A percentile compares a stretch with the other conserved stretches of the same genome.
Evolutionary conservation across 176 grass and related monocot species (phyloP).

Genomic region (Carex littledalei): DNA sequence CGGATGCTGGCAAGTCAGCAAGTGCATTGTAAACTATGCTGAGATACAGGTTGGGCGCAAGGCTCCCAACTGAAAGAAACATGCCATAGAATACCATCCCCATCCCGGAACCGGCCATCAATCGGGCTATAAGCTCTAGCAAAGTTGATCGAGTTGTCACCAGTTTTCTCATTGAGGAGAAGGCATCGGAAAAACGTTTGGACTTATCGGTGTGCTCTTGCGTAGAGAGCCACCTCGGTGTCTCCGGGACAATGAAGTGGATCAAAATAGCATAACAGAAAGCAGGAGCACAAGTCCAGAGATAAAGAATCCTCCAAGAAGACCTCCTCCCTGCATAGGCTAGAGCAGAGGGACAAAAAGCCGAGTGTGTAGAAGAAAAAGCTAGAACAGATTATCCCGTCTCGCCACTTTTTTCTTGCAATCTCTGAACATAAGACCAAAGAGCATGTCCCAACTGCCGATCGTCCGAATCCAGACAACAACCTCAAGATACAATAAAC

Average conservation of each 20-base stretch:
- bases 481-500: slow-evolving; percentile 60
- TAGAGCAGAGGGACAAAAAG: slow-evolving; percentile 64
- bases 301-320: slow-evolving; percentile 62
- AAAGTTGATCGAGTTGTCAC: slow-evolving; percentile 48
- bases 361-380: slow-evolving; percentile 67
- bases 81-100: slow-evolving; percentile 71
- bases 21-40: slow-evolving; percentile 65
- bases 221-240: slow-evolving; percentile 54
- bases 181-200: neutral
- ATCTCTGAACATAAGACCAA: slow-evolving; percentile 62
- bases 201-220: neutral
- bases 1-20: slow-evolving; percentile 42
- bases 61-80: slow-evolving; percentile 64
- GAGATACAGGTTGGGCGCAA: slow-evolving; percentile 58
- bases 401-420: slow-evolving; percentile 50
- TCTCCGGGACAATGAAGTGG: slow-evolving; percentile 46
- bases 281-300: slow-evolving; percentile 52
- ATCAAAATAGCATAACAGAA: slow-evolving; percentile 45
- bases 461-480: slow-evolving; percentile 46
- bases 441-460: slow-evolving; percentile 48
- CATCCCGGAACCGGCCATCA: slow-evolving; percentile 43
- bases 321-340: slow-evolving; percentile 35
- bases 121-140: slow-evolving; percentile 40
- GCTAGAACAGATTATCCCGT: slow-evolving; percentile 35
- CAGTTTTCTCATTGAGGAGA: slow-evolving; percentile 40